These are phyloP conservation scores for Achlya hypogyna DNA, from an alignment of 352 stramenopile genomes.

Conservation along the genomic window DNA sequence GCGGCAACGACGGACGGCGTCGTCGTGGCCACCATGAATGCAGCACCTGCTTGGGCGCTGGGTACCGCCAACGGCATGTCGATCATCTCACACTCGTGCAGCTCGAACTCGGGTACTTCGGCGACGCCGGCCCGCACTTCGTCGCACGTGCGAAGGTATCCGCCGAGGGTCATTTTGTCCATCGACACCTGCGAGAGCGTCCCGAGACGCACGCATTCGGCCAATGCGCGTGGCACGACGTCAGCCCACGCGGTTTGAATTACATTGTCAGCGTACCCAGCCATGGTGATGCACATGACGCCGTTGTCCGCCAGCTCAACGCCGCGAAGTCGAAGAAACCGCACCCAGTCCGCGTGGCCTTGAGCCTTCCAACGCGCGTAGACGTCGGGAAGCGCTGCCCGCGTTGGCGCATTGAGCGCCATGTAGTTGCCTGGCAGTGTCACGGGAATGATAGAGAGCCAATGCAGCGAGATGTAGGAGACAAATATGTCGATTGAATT, in stretches of 20 bases:
- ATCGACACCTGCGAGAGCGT: background rate
- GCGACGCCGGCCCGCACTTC: background rate
- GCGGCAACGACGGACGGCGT: background rate
- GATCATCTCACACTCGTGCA: background rate
- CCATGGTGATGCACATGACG: background rate
- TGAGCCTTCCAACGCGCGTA: background rate
- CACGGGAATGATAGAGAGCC: background rate
- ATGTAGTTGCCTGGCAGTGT: background rate
- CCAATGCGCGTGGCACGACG: background rate
- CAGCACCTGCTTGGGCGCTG: background rate
- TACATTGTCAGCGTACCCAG: background rate
- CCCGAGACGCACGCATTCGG: background rate
- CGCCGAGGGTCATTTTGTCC: background rate
- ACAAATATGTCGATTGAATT: background rate
- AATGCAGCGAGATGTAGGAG: slow-evolving; percentile 3
- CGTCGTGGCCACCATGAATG: slow-evolving; percentile 1
- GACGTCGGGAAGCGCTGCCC: background rate
- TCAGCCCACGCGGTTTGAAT: background rate
- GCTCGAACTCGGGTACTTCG: background rate
- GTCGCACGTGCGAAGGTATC: background rate
- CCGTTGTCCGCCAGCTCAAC: background rate
- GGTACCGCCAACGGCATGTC: background rate
- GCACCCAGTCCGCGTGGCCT: background rate
- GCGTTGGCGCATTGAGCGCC: background rate
- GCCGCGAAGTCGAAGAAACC: background rate